phyloP scores from a whole-genome alignment of 2,329 filamentous ascomycete genomes.

The Metarhizium rileyi region DNA sequence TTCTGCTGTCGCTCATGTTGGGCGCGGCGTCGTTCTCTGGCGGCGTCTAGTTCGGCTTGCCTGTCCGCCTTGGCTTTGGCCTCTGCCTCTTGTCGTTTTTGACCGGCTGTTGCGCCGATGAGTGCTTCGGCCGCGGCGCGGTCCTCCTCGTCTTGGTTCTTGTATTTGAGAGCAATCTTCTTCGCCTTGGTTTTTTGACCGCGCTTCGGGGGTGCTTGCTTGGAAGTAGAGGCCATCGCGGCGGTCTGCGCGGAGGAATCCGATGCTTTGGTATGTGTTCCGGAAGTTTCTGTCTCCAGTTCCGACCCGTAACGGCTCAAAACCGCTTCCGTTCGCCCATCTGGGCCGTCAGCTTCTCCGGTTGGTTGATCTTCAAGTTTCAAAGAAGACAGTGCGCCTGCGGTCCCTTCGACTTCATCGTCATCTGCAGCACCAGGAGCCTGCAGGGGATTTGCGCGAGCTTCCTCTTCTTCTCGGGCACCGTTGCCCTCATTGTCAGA shows the following conservation, averaged over 20 bases:
- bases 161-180: constrained; percentile 84
- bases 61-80: constrained; percentile 62
- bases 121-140: constrained; percentile 72
- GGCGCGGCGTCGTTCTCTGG: constrained; percentile 64
- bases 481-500: constrained; percentile 21
- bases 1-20: constrained; percentile 73
- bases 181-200: constrained; percentile 78
- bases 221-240: constrained; percentile 13
- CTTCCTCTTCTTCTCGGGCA: constrained; percentile 20
- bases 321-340: constrained; percentile 16
- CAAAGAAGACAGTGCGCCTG: constrained; percentile 16
- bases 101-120: constrained; percentile 66
- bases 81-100: constrained; percentile 59
- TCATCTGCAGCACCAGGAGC: constrained; percentile 15
- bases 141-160: constrained; percentile 89
- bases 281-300: constrained; percentile 10
- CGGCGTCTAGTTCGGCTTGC: constrained; percentile 52
- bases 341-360: constrained; percentile 8
- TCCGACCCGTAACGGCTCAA: not conserved
- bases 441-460: constrained; percentile 30
- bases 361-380: constrained; percentile 13
- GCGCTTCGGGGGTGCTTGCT: constrained; percentile 45
- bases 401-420: constrained; percentile 17
- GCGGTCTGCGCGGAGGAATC: constrained; percentile 1
- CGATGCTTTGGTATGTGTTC: constrained; percentile 11